Percentiles rank a stretch among this genome's conserved stretches.
Evolutionary conservation across 2,329 filamentous ascomycete species (phyloP).

Genomic region (Plenodomus tracheiphilus): DNA sequence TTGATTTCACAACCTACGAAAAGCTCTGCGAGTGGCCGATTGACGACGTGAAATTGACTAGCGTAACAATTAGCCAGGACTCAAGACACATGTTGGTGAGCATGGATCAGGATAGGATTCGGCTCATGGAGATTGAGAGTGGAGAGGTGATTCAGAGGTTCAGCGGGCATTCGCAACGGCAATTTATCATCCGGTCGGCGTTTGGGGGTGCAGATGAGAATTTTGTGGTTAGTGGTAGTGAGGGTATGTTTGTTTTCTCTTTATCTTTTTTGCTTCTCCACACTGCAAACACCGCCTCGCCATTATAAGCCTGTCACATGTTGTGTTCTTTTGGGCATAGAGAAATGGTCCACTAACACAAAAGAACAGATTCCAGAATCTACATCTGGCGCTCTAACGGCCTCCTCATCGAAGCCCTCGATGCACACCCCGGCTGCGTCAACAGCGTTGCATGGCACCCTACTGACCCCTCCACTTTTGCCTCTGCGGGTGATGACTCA

Average conservation of each 20-base stretch:
- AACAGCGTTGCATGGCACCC: constrained; percentile 93
- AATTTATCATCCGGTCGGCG: constrained; percentile 77
- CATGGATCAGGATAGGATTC: constrained; percentile 74
- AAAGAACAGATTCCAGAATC: constrained; percentile 63
- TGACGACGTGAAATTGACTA: constrained; percentile 71
- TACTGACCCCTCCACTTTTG: constrained; percentile 78
- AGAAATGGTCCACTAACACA: constrained; percentile 1
- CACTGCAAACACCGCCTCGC: too few species aligned
- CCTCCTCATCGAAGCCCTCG: constrained; percentile 72
- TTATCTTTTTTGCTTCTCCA: background rate
- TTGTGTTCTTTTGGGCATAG: too few species aligned
- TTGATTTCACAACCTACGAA: constrained; percentile 74
- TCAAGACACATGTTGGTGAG: constrained; percentile 83
- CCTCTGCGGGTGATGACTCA: constrained; percentile 86
- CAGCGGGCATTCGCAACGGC: constrained; percentile 72
- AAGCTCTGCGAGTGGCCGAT: constrained; percentile 75
- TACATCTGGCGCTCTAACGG: constrained; percentile 92
- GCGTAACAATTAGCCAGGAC: constrained; percentile 78
- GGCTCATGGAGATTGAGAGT: constrained; percentile 76
- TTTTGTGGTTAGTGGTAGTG: constrained; percentile 89
- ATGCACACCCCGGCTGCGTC: constrained; percentile 76
- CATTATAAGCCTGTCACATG: background rate
- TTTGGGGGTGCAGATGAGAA: constrained; percentile 92
- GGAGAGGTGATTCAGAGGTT: constrained; percentile 74
- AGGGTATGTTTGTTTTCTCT: constrained; percentile 62